Evolutionary conservation across 208 protist species (phyloP), one percentile per base, ranked within the genome.

Genomic region (Leptomonas pyrrhocoris): DNA sequence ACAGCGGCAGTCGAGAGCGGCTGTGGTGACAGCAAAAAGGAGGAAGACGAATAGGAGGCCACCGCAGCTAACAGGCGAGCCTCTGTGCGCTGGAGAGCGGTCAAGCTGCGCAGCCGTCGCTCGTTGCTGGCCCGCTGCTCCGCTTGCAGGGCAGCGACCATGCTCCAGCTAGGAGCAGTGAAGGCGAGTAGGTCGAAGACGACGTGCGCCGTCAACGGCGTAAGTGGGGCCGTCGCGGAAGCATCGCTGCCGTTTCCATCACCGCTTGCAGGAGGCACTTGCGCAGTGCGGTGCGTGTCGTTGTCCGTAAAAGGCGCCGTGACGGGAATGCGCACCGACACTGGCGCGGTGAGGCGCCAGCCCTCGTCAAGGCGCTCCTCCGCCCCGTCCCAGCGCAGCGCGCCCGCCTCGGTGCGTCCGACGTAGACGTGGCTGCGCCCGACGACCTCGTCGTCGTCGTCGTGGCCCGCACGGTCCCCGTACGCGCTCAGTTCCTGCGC

Each of bases 161-260:
- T 40, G 25, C 62, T 63, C 71, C 56, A 63, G 38, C 63, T 71
- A 3, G 71, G 71, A 25, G 71, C 71, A 5, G 55, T 51, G 28
- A 77, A 71, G 21, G 67, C 42, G 8, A 71, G 30, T 3, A 77
- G 40, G 19, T 65, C 63, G 0, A 77, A 55, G 11, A 27, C 38
- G 0, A 76, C 13, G n/a, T 18, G 50, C 23, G 58, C 43, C 5
- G 51, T 18, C 7, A 15, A 36, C 19, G 8, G 6, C 5, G 48
- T 16, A n/a, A 15, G 23, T 1, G n/a, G 6, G 1, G 19, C 19
- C 18, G 23, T 30, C 16, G 1, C 36, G 34, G 31, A 34, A 21
- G 43, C 43, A 48, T n/a, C 43, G 11, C 11, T 15, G 3, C 2
- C 43, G 16, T 2, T 12, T 19, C 2, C 43, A 3, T 12, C 43